Conservation (phyloP, 768 basidiomycete species). For the Sarcodon aspratus region DNA sequence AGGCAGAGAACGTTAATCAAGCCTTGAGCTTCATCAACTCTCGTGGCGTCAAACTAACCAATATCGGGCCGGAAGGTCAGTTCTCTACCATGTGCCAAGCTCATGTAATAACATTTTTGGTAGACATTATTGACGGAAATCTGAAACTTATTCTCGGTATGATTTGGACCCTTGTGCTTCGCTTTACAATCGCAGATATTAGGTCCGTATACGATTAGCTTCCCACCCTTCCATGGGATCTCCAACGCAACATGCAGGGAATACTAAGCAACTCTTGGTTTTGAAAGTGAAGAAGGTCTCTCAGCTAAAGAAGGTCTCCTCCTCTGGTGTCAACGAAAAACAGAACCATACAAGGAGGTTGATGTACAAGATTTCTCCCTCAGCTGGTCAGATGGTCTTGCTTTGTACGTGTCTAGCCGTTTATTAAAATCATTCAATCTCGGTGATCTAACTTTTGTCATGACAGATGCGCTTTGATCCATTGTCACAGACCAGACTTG, state of each 20-base stretch:
- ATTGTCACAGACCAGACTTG: constrained; percentile 93
- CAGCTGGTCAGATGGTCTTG: constrained; percentile 93
- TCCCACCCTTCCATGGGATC: not conserved
- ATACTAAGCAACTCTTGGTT: not conserved
- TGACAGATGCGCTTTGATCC: constrained; percentile 90
- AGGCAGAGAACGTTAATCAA: constrained; percentile 96
- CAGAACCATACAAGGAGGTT: constrained; percentile 82
- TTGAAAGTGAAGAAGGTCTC: constrained; percentile 88
- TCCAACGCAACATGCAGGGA: not conserved
- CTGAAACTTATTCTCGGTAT: constrained; percentile 96
- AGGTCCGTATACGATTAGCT: constrained; percentile 41
- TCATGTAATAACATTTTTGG: constrained; percentile 3
- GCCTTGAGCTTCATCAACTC: constrained; percentile 93
- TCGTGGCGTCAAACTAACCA: constrained; percentile 89
- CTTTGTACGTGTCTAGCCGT: constrained; percentile 53
- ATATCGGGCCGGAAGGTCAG: constrained; percentile 91
- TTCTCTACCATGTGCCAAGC: not conserved
- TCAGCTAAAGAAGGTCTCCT: constrained; percentile 96
- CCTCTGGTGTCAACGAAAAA: constrained; percentile 98
- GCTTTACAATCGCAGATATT: constrained; percentile 97
- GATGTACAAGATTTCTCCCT: constrained; percentile 88
- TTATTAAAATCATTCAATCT: not conserved
- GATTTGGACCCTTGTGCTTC: constrained; percentile 97
- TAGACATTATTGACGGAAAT: constrained; percentile 98
- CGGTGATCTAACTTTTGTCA: constrained; percentile 1